These are phyloP conservation scores for Kazachstania africana DNA, from an alignment of 805 yeast genomes.

Conservation along the genomic window DNA sequence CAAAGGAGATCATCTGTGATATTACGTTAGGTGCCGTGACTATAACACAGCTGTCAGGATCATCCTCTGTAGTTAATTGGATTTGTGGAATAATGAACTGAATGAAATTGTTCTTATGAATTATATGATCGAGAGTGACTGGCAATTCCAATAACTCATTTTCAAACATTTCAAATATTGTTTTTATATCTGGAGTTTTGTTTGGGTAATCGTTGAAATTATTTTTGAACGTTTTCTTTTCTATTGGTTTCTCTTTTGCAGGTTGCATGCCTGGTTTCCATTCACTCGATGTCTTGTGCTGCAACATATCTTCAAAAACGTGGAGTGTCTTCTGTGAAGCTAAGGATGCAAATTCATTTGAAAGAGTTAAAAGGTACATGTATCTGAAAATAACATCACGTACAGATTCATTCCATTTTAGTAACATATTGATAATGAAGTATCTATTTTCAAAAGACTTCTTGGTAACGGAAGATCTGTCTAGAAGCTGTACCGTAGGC, in stretches of 20 bases:
- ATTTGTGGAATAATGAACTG: slow-evolving; percentile 73
- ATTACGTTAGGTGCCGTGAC: slow-evolving; percentile 67
- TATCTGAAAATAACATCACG: slow-evolving; percentile 56
- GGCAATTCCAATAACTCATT: slow-evolving; percentile 35
- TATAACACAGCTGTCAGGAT: slow-evolving; percentile 47
- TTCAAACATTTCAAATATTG: slow-evolving; percentile 30
- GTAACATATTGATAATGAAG: slow-evolving; percentile 55
- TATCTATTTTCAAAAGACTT: slow-evolving; percentile 41
- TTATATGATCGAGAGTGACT: slow-evolving; percentile 26
- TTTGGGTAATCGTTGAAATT: too few relatives aligned
- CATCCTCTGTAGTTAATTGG: slow-evolving; percentile 46
- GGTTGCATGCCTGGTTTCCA: slow-evolving; percentile 1
- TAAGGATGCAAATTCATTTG: slow-evolving; percentile 33
- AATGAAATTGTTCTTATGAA: slow-evolving; percentile 47
- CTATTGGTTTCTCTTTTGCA: not conserved
- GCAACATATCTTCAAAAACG: slow-evolving; percentile 39
- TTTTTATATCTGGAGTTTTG: slow-evolving; percentile 1
- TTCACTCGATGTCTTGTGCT: slow-evolving; percentile 12
- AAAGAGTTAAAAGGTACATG: slow-evolving; percentile 35
- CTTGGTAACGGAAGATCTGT: slow-evolving; percentile 1
- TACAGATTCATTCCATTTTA: slow-evolving; percentile 67
- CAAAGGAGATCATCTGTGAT: slow-evolving; percentile 54
- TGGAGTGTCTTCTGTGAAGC: slow-evolving; percentile 38
- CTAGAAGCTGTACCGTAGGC: slow-evolving; percentile 14
- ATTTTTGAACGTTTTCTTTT: too few relatives aligned